Base-by-base conservation (phyloP, 139 green algal genomes). In the Tetradesmus lagerheimii region DNA sequence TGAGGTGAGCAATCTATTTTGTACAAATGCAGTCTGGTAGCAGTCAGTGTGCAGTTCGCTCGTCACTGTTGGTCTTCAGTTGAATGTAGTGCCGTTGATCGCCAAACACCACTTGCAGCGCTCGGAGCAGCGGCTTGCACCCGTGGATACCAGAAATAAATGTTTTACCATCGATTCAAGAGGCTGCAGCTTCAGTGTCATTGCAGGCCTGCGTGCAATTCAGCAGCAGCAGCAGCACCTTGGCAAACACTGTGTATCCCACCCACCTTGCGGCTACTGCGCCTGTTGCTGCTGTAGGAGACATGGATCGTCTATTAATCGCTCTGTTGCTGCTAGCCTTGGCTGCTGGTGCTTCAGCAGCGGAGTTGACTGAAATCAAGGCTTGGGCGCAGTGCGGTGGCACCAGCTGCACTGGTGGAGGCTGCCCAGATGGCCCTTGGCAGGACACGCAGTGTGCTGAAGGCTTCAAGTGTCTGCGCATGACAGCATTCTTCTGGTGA, bases 401-500 rank as follows among this genome's bases (percentile, higher is more conserved):
- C 39, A 85, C 53, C 79, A 85, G 79, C 37, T 85, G 79, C 31
- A n/a, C 50, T 31, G 79, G 79, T 67, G 79, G 79, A 1, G 41
- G 41, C 27, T 85, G 79, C 31, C 41, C 39, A 11, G 79, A 85
- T 85, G 79, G 41, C 9, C 43, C 41, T 23, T 85, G 79, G 79
- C 16, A 27, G n/a, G 25, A 38, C 9, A 20, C 79, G 16, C 27
- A n/a, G 8, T 85, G 79, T 25, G 23, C 41, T 85, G 79, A 47
- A n/a, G 79, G 79, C 39, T 64, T 50, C 20, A 37, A 47, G 27
- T 85, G 79, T 27, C 50, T 50, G 34, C 79, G 79, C 39, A 85
- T 67, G 25, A 85, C 79, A 38, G 39, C n/a, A 16, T 85, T 67
- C 79, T 85, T 67, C 43, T 85, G 79, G 79, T 85, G 31, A 38